phyloP scores from a whole-genome alignment of 495 filamentous ascomycete species.

The Penicillium psychrofluorescens region DNA sequence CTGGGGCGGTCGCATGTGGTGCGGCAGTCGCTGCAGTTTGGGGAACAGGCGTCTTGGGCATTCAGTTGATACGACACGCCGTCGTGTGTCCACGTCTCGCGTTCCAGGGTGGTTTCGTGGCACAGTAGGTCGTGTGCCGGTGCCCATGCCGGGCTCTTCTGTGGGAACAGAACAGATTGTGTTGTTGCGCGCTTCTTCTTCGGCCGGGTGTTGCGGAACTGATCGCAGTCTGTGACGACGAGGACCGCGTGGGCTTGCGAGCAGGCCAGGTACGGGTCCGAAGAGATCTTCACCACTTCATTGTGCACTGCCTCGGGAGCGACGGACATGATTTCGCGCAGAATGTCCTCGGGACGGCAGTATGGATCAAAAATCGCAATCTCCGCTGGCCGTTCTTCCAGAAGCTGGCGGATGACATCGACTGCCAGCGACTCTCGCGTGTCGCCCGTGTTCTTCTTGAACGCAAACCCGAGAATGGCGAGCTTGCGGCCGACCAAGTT shows the following conservation, averaged over 20 bases:
- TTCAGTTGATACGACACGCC: constrained; percentile 12
- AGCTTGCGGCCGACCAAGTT: constrained; percentile 67
- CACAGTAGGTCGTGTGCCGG: neutral
- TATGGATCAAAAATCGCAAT: constrained; percentile 72
- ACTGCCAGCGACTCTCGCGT: constrained; percentile 67
- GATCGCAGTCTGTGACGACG: constrained; percentile 31
- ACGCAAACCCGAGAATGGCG: constrained; percentile 68
- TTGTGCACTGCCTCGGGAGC: neutral
- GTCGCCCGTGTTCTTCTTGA: constrained; percentile 78
- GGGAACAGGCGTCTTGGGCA: constrained; percentile 8
- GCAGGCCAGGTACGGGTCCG: constrained; percentile 33
- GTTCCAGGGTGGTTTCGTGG: neutral
- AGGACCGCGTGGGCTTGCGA: constrained; percentile 27
- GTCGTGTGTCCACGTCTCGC: constrained; percentile 10
- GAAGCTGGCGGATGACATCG: constrained; percentile 56
- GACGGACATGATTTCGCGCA: constrained; percentile 25
- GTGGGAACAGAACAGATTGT: neutral
- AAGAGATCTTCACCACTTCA: constrained; percentile 20
- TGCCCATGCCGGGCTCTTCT: neutral
- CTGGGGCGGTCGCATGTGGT: constrained; percentile 7
- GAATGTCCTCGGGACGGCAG: constrained; percentile 42
- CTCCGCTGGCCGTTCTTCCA: constrained; percentile 53
- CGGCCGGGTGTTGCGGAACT: constrained; percentile 16
- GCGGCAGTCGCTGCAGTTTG: constrained; percentile 17
- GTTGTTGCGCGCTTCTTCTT: neutral